These are phyloP conservation scores for Coemansia umbellata DNA, from an alignment of 192 early-diverging fungal genomes.

Conservation along the genomic window DNA sequence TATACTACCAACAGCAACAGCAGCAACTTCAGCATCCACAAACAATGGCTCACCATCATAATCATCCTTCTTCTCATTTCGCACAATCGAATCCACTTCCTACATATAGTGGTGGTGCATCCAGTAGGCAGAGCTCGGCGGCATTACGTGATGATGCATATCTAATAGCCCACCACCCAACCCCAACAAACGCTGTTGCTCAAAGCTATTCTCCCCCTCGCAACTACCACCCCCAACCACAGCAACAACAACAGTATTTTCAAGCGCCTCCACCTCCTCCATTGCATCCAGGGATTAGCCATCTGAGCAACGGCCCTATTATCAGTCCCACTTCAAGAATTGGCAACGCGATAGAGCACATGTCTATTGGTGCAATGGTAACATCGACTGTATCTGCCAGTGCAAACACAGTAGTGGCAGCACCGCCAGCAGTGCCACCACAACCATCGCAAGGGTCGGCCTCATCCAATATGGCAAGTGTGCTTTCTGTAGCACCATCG, in stretches of 20 bases:
- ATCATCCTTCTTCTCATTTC: not conserved
- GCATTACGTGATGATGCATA: slow-evolving; percentile 2
- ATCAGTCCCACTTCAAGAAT: not conserved
- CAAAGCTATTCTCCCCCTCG: not conserved
- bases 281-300: not conserved
- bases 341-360: slow-evolving; percentile 2
- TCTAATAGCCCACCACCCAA: not conserved
- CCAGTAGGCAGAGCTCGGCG: not conserved
- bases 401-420: not conserved
- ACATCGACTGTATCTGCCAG: not conserved
- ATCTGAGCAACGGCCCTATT: not conserved
- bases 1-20: not conserved
- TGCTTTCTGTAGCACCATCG: not conserved
- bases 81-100: not conserved
- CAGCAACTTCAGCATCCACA: slow-evolving; percentile 1
- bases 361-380: not conserved
- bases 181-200: not conserved
- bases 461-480: not conserved
- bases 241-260: slow-evolving; percentile 12
- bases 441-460: not conserved
- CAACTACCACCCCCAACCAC: not conserved
- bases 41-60: not conserved
- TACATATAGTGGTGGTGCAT: not conserved
- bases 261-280: not conserved
- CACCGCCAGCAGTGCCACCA: not conserved